Conservation (phyloP, 2,329 filamentous ascomycete genomes). For the Cordyceps farinosa region DNA sequence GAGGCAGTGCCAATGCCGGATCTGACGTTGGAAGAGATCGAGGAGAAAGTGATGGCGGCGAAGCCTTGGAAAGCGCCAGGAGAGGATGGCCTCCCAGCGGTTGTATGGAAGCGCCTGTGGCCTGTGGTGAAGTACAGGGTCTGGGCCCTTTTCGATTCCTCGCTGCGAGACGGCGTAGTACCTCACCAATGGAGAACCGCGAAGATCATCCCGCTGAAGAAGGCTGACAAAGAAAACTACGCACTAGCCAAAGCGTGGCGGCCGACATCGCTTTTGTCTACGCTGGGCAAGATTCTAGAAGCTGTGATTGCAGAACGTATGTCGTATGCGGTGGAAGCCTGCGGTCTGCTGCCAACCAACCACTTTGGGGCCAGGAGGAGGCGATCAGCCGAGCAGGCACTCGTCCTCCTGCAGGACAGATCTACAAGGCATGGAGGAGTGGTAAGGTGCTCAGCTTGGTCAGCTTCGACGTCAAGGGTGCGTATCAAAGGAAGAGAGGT, state of each 20-base stretch:
- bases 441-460: slow-evolving; percentile 30
- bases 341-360: slow-evolving; percentile 17
- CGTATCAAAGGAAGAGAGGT: slow-evolving; percentile 24
- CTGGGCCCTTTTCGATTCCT: too few relatives aligned
- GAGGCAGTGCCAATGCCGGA: slow-evolving; percentile 16
- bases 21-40: slow-evolving; percentile 24
- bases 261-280: not conserved
- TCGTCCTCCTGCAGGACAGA: slow-evolving; percentile 15
- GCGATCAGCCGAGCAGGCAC: slow-evolving; percentile 20
- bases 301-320: not conserved
- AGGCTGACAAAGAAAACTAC: not conserved
- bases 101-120: slow-evolving; percentile 23
- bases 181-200: not conserved
- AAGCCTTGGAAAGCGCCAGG: slow-evolving; percentile 25
- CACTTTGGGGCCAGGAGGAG: slow-evolving; percentile 20
- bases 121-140: slow-evolving; percentile 7
- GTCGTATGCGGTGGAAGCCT: not conserved
- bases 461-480: slow-evolving; percentile 39
- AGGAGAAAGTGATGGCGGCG: slow-evolving; percentile 22
- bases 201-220: not conserved
- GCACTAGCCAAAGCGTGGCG: not conserved
- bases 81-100: slow-evolving; percentile 22
- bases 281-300: not conserved
- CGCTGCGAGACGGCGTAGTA: too few relatives aligned
- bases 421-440: slow-evolving; percentile 14